Evolutionary conservation across 371 early-diverging fungal genomes (phyloP).

Genomic region (Mucor irregularis): DNA sequence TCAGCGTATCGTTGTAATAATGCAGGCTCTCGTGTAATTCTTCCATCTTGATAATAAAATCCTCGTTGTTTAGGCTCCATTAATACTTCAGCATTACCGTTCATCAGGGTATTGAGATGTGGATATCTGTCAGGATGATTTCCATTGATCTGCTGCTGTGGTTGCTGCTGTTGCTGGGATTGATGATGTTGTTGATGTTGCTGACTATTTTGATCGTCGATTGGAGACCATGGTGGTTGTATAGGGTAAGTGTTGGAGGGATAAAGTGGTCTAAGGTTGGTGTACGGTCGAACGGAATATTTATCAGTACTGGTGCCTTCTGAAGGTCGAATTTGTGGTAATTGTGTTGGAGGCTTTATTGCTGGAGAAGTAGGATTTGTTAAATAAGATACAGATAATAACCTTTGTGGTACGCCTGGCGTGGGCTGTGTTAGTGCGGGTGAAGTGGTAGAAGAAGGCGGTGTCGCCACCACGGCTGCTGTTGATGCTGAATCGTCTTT

Average conservation of each 20-base stretch:
- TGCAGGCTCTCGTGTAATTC: constrained; percentile 42
- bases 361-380: constrained; percentile 14
- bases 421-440: neutral
- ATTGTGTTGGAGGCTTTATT: neutral
- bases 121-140: constrained; percentile 5
- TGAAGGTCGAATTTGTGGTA: neutral
- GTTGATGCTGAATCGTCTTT: constrained; percentile 15
- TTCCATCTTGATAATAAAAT: constrained; percentile 49
- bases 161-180: neutral
- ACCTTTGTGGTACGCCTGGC: constrained; percentile 10
- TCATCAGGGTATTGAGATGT: constrained; percentile 17
- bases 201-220: constrained; percentile 1
- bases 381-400: constrained; percentile 37
- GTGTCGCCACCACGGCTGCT: neutral
- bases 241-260: neutral
- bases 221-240: constrained; percentile 16
- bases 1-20: constrained; percentile 46
- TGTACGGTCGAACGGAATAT: constrained; percentile 21
- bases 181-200: constrained; percentile 6
- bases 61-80: constrained; percentile 52
- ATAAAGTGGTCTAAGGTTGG: constrained; percentile 16
- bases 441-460: neutral
- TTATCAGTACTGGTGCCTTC: constrained; percentile 30
- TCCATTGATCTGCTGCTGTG: neutral
- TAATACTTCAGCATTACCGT: constrained; percentile 14